A percentile compares a stretch with the other conserved stretches of the same genome.
Evolutionary conservation across 2,329 filamentous ascomycete genomes (phyloP).

Genomic region (Cercospora zeae-maydis): DNA sequence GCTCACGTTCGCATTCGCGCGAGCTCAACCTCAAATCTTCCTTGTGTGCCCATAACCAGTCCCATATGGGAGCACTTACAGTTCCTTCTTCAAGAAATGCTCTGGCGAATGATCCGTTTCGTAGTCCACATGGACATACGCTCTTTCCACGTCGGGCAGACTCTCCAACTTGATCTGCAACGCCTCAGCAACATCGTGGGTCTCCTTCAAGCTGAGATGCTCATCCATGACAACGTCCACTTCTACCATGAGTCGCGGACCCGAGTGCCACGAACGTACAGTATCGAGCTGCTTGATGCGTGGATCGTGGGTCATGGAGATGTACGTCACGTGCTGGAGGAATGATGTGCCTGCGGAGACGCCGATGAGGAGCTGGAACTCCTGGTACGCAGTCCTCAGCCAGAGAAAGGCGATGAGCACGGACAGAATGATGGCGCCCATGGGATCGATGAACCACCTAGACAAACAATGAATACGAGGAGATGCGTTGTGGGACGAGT

Average conservation of each 20-base stretch:
- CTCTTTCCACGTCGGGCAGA: conserved; percentile 84
- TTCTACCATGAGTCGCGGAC: conserved; percentile 85
- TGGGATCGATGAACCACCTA: conserved; percentile 88
- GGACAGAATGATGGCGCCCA: conserved; percentile 82
- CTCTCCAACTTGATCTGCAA: conserved; percentile 92
- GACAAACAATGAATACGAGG: not conserved
- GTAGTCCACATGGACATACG: conserved; percentile 96
- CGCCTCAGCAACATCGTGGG: conserved; percentile 90
- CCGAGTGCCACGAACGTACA: conserved; percentile 87
- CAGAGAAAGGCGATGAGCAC: conserved; percentile 74
- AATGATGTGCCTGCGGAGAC: conserved; percentile 80
- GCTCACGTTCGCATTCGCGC: not conserved
- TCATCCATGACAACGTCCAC: conserved; percentile 94
- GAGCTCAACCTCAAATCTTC: not conserved
- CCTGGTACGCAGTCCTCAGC: conserved; percentile 77
- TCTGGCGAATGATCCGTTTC: conserved; percentile 95
- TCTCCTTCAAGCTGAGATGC: conserved; percentile 65
- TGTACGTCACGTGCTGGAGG: conserved; percentile 93
- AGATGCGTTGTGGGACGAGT: not conserved
- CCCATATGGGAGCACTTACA: conserved; percentile 39
- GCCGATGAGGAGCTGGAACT: conserved; percentile 89
- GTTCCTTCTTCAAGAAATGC: conserved; percentile 66
- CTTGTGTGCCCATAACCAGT: too few species aligned
- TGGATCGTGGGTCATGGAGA: conserved; percentile 84
- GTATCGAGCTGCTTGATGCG: conserved; percentile 85